These are phyloP conservation scores for Musa acuminata DNA, from an alignment of 176 grass and related monocot genomes.

Conservation along the genomic window DNA sequence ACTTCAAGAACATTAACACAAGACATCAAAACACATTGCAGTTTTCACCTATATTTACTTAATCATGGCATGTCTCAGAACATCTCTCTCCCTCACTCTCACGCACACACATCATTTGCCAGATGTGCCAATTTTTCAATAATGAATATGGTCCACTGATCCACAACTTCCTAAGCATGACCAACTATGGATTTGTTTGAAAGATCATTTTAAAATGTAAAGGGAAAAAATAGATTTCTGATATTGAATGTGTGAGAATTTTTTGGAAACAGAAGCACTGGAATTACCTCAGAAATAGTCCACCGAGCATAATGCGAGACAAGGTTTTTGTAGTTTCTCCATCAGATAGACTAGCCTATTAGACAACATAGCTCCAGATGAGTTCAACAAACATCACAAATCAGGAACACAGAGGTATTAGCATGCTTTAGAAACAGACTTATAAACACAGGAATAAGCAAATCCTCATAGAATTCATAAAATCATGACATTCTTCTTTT, in stretches of 20 bases:
- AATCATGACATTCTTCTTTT: background rate
- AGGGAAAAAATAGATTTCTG: too few relatives aligned
- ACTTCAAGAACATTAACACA: too few relatives aligned
- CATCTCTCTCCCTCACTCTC: background rate
- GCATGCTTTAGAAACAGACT: background rate
- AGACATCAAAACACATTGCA: background rate
- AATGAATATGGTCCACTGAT: background rate
- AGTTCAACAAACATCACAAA: background rate
- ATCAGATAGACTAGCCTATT: constrained; percentile 79
- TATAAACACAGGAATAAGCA: background rate
- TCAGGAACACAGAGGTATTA: background rate
- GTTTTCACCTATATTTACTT: background rate
- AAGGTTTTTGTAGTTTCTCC: constrained; percentile 75
- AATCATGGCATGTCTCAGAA: too few relatives aligned
- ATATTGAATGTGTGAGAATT: background rate
- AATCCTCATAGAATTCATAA: background rate
- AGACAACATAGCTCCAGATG: constrained; percentile 9
- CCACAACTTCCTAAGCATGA: background rate
- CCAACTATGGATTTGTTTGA: background rate
- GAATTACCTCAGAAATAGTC: constrained; percentile 84
- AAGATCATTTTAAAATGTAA: too few relatives aligned
- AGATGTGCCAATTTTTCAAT: background rate
- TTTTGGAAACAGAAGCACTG: constrained; percentile 17
- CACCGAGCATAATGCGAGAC: constrained; percentile 77
- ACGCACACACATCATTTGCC: background rate